Evolutionary conservation across 495 filamentous ascomycete species (phyloP).

Genomic region (Penicillium bovifimosum): DNA sequence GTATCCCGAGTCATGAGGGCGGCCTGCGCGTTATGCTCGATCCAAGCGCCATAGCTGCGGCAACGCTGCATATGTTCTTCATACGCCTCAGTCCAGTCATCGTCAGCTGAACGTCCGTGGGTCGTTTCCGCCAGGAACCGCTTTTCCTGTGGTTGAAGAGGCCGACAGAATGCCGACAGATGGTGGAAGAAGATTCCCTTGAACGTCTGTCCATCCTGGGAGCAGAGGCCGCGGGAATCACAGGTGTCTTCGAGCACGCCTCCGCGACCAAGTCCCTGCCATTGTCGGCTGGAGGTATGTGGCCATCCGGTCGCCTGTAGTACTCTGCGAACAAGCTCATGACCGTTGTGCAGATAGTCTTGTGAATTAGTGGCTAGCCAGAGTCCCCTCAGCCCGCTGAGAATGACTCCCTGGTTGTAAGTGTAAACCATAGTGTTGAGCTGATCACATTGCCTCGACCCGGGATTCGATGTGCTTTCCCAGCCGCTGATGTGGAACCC

Average conservation of each 20-base stretch:
- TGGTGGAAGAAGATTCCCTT: slow-evolving; percentile 96
- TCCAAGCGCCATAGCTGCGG: slow-evolving; percentile 62
- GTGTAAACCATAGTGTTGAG: slow-evolving; percentile 88
- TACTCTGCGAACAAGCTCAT: slow-evolving; percentile 63
- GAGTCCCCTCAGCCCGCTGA: slow-evolving; percentile 76
- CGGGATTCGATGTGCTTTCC: slow-evolving; percentile 38
- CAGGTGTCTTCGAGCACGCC: slow-evolving; percentile 85
- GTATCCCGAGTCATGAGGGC: slow-evolving; percentile 65
- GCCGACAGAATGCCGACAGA: slow-evolving; percentile 71
- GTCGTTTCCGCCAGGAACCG: slow-evolving; percentile 33
- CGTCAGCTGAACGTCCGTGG: slow-evolving; percentile 11
- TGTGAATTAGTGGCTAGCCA: slow-evolving; percentile 64
- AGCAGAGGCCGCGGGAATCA: slow-evolving; percentile 68
- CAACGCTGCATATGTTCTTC: slow-evolving; percentile 56
- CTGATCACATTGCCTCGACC: slow-evolving; percentile 60
- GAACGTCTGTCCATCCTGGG: slow-evolving; percentile 86
- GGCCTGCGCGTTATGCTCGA: slow-evolving; percentile 69
- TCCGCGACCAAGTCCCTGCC: slow-evolving; percentile 68
- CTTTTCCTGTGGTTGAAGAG: slow-evolving; percentile 44
- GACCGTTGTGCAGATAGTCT: slow-evolving; percentile 71
- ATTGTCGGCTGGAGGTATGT: slow-evolving; percentile 39
- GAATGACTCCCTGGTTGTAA: slow-evolving; percentile 94
- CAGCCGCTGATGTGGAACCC: slow-evolving; percentile 84
- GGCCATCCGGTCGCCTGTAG: slow-evolving; percentile 73
- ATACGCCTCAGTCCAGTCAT: slow-evolving; percentile 24